Evolutionary conservation across 1,139 yeast species (phyloP), one percentile per base, ranked within the genome.

Genomic region (Arxiozyma bovina): DNA sequence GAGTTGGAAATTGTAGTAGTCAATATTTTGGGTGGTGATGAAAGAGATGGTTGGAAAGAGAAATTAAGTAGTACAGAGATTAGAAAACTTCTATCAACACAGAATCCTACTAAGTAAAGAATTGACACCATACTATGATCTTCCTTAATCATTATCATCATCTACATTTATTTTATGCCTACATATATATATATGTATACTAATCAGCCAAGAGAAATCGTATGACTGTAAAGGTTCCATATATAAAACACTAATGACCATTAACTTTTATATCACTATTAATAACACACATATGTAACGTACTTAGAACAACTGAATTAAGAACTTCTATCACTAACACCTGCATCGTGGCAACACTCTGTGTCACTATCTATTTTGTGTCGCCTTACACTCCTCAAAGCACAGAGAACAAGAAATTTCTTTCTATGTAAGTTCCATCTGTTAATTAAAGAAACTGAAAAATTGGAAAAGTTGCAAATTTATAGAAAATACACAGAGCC

Each of bases 61-160:
- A 94, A 94, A 67, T 66, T 94, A 54, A 90, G 98, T 63, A 88
- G 96, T 53, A 93, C 99, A 9, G 72, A 71, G 43, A 55, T 73
- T 30, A 66, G 76, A 57, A 66, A 58, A 48, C 48, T 55, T 27
- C 23, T 53, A 12, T 42, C 45, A n/a, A 40, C 42, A 17, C 25
- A 45, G 20, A 21, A 5, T 34, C 1, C 40, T 5, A 34, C n/a
- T 34, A 15, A 34, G 12, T 34, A 34, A 34, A 34, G n/a, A 34
- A 12, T 15, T 12, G 8, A 15, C n/a, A 34, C n/a, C n/a, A 15
- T 34, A 15, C n/a, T 12, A 34, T 9, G 40, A 15, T 15, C 40
- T 4, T 12, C n/a, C 40, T 2, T 34, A 34, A 4, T 4, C n/a
- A 12, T 34, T 34, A 34, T 34, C 40, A 12, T 34, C 40, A 34